Evolutionary conservation across 2,329 filamentous ascomycete genomes (phyloP).

Genomic region (Pestalotiopsis sp.): DNA sequence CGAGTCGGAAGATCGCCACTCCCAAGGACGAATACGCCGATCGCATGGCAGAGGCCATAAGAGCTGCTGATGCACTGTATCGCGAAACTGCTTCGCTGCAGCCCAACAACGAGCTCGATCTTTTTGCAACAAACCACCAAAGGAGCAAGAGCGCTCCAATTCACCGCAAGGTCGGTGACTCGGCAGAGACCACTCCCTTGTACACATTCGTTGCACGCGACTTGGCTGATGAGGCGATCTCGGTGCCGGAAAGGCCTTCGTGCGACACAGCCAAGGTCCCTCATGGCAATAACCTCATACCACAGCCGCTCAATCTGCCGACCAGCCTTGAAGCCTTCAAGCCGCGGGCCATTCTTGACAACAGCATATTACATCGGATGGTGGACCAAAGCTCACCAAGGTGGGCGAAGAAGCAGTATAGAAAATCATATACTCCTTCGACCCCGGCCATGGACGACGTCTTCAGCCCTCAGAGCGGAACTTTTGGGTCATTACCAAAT

Average conservation of each 20-base stretch:
- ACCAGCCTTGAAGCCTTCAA: not conserved
- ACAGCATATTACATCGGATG: conserved; percentile 1
- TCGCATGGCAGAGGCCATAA: conserved; percentile 57
- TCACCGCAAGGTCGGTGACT: conserved; percentile 45
- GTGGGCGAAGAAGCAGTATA: conserved; percentile 14
- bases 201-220: conserved; percentile 46
- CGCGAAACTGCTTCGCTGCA: conserved; percentile 58
- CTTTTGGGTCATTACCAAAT: conserved; percentile 23
- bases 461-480: conserved; percentile 21
- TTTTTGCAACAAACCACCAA: conserved; percentile 40
- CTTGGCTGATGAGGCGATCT: not conserved
- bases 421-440: conserved; percentile 10
- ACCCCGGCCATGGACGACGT: conserved; percentile 17
- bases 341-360: not conserved
- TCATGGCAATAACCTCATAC: not conserved
- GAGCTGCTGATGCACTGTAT: conserved; percentile 61
- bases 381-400: not conserved
- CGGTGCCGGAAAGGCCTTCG: not conserved
- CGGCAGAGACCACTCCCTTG: conserved; percentile 48
- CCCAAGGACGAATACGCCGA: conserved; percentile 37
- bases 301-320: not conserved
- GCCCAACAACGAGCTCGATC: conserved; percentile 48
- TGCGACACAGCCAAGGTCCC: not conserved
- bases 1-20: not conserved
- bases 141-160: conserved; percentile 54